A percentile compares a stretch with the other conserved stretches of the same genome.
phyloP scores from a whole-genome alignment of 2,329 filamentous ascomycete genomes.

The Xylariaceae sp. region DNA sequence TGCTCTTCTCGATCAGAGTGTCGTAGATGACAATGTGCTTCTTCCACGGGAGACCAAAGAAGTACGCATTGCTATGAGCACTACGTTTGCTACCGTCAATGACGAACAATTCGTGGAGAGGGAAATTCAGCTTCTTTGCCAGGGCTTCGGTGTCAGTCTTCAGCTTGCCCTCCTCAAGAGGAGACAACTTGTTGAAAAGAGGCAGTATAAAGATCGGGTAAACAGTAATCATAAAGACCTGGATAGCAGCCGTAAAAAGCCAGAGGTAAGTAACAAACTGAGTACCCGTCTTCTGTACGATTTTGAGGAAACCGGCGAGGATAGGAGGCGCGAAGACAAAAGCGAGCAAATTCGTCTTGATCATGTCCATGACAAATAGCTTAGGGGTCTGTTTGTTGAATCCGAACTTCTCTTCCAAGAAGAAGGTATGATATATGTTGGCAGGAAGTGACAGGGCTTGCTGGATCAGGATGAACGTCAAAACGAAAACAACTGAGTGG shows the following conservation, averaged over 20 bases:
- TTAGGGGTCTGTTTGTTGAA: constrained; percentile 98
- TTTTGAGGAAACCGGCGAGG: constrained; percentile 88
- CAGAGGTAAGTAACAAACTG: constrained; percentile 98
- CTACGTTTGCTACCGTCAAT: constrained; percentile 91
- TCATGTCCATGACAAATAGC: constrained; percentile 84
- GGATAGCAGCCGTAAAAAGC: constrained; percentile 86
- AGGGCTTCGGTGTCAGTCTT: constrained; percentile 87
- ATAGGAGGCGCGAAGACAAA: constrained; percentile 83
- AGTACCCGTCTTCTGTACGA: constrained; percentile 90
- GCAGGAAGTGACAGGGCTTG: constrained; percentile 78
- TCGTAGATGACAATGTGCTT: constrained; percentile 99
- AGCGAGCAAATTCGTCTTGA: constrained; percentile 86
- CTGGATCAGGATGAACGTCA: constrained; percentile 81
- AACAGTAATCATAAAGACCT: constrained; percentile 93
- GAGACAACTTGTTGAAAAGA: constrained; percentile 97
- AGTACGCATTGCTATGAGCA: constrained; percentile 90
- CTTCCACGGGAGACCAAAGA: constrained; percentile 98
- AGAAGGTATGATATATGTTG: constrained; percentile 91
- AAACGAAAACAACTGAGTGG: constrained; percentile 90
- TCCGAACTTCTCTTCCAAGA: constrained; percentile 93
- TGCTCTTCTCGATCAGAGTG: constrained; percentile 93
- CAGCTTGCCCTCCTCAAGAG: constrained; percentile 81
- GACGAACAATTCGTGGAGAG: constrained; percentile 88
- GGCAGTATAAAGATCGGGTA: constrained; percentile 94
- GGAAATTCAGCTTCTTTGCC: constrained; percentile 83